phyloP scores from a whole-genome alignment of 768 basidiomycete genomes.

The Leucocoprinus sp. region DNA sequence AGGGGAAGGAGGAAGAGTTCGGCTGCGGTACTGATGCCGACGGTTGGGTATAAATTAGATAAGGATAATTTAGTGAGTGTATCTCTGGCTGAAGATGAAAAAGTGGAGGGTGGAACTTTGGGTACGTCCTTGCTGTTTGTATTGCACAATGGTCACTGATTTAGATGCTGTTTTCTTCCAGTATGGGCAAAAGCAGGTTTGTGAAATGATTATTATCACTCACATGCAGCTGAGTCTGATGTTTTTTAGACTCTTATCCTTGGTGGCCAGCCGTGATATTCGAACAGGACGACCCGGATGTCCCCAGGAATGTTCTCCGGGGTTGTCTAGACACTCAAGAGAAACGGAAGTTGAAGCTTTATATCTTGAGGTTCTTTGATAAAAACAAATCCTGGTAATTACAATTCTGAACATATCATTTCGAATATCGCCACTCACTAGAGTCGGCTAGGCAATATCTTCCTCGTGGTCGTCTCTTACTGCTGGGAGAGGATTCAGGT shows the following conservation, averaged over 20 bases:
- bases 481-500: slow-evolving; percentile 69
- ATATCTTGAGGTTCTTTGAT: slow-evolving; percentile 80
- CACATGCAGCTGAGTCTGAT: background rate
- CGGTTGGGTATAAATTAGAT: slow-evolving; percentile 12
- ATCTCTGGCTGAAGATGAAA: slow-evolving; percentile 12
- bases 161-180: slow-evolving; percentile 19
- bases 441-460: slow-evolving; percentile 52
- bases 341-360: slow-evolving; percentile 35
- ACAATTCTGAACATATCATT: background rate
- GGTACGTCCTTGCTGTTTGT: slow-evolving; percentile 36
- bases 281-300: slow-evolving; percentile 45
- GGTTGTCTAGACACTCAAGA: slow-evolving; percentile 22
- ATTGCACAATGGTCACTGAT: slow-evolving; percentile 1
- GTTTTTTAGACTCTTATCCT: slow-evolving; percentile 55
- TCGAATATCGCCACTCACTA: background rate
- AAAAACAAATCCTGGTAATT: slow-evolving; percentile 53
- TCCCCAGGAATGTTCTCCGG: slow-evolving; percentile 39
- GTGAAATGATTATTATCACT: slow-evolving; percentile 16
- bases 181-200: slow-evolving; percentile 82
- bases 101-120: slow-evolving; percentile 43
- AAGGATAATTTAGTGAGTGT: slow-evolving; percentile 3
- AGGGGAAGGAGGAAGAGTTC: slow-evolving; percentile 11
- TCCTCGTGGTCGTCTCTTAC: slow-evolving; percentile 41
- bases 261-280: slow-evolving; percentile 86
- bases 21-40: background rate